Percentiles rank a stretch among this genome's conserved stretches.
Conservation (phyloP, 495 filamentous ascomycete genomes). For the Hypoxylon lienhwacheense region DNA sequence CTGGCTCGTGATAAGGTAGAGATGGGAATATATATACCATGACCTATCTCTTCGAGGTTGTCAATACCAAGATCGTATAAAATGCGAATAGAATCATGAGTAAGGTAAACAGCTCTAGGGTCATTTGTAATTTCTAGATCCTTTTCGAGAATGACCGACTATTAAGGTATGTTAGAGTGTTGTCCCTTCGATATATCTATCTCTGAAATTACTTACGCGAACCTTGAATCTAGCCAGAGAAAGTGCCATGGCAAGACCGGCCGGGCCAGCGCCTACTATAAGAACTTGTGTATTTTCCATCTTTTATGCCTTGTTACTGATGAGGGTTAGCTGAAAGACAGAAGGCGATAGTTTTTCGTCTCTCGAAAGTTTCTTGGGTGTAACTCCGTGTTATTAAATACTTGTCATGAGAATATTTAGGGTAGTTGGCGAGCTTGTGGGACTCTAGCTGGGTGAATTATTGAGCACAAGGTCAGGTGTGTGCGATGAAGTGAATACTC, state of each 20-base stretch:
- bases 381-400: too few relatives aligned
- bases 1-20: not conserved
- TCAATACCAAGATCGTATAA: slow-evolving; percentile 50
- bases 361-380: not conserved
- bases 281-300: slow-evolving; percentile 40
- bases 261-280: slow-evolving; percentile 46
- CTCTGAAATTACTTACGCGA: slow-evolving; percentile 20
- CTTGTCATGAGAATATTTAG: too few relatives aligned
- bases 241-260: slow-evolving; percentile 40
- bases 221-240: slow-evolving; percentile 41
- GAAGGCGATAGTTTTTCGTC: too few relatives aligned
- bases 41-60: slow-evolving; percentile 41
- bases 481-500: not conserved
- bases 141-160: slow-evolving; percentile 48
- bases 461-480: not conserved
- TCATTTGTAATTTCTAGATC: slow-evolving; percentile 51
- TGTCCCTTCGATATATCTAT: too few relatives aligned
- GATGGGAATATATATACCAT: slow-evolving; percentile 20
- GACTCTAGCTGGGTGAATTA: too few relatives aligned
- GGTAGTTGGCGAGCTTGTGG: too few relatives aligned
- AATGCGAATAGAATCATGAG: slow-evolving; percentile 54
- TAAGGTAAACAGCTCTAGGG: slow-evolving; percentile 55
- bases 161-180: not conserved
- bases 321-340: too few relatives aligned
- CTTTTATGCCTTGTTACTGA: not conserved